Percentiles rank a stretch among this genome's conserved stretches.
Conservation (phyloP, 306 rosid species). For the Ceratonia siliqua region DNA sequence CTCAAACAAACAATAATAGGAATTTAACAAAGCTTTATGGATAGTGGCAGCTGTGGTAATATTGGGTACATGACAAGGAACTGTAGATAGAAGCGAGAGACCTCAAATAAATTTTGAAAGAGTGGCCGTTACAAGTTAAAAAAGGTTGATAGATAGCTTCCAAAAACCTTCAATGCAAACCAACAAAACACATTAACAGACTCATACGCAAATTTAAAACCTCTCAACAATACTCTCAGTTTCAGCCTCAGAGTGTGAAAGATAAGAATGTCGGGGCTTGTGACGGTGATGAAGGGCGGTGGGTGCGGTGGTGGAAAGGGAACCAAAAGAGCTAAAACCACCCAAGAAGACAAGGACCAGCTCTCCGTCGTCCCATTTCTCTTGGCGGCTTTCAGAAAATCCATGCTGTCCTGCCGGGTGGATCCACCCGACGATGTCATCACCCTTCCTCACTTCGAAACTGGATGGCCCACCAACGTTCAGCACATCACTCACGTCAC, state of each 20-base stretch:
- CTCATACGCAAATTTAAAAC: slow-evolving; percentile 33
- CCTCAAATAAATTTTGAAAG: slow-evolving; percentile 47
- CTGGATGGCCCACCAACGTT: slow-evolving; percentile 93
- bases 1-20: background rate
- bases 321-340: slow-evolving; percentile 25
- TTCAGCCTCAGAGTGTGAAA: background rate
- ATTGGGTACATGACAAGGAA: background rate
- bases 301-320: slow-evolving; percentile 65
- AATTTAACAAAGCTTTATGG: background rate
- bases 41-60: slow-evolving; percentile 39
- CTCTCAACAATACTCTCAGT: background rate
- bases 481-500: slow-evolving; percentile 86
- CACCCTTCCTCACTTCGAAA: slow-evolving; percentile 70
- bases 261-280: slow-evolving; percentile 65
- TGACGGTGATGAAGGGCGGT: slow-evolving; percentile 71
- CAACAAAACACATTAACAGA: slow-evolving; percentile 44
- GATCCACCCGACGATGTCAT: slow-evolving; percentile 67
- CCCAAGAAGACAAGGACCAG: slow-evolving; percentile 64
- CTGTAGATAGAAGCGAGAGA: background rate
- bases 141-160: background rate
- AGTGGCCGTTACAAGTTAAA: slow-evolving; percentile 71
- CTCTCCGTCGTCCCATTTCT: slow-evolving; percentile 58
- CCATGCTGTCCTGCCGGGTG: slow-evolving; percentile 83
- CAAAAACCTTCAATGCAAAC: slow-evolving; percentile 48
- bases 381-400: slow-evolving; percentile 74